A percentile compares a stretch with the other conserved stretches of the same genome.
phyloP scores from a whole-genome alignment of 495 filamentous ascomycete genomes.

The Tetracladium setigerum region DNA sequence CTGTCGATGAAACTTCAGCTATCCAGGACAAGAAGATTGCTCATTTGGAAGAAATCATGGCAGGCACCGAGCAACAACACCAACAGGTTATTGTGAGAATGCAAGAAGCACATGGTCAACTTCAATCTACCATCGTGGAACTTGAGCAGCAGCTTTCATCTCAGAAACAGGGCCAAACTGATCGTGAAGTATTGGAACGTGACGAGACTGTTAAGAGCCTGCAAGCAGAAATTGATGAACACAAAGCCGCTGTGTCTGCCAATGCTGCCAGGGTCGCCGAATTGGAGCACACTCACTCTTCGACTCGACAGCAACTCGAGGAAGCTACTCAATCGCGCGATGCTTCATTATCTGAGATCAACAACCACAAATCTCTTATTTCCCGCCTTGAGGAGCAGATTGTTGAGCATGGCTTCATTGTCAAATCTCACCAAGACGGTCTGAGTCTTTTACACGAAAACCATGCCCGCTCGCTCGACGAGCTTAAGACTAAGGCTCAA shows the following conservation, averaged over 20 bases:
- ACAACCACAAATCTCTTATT: slow-evolving; percentile 44
- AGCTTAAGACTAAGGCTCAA: slow-evolving; percentile 35
- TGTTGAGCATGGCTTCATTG: slow-evolving; percentile 38
- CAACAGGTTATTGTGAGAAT: slow-evolving; percentile 60
- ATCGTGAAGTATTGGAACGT: slow-evolving; percentile 43
- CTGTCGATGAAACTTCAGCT: slow-evolving; percentile 1
- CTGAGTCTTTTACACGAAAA: slow-evolving; percentile 35
- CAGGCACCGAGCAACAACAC: slow-evolving; percentile 69
- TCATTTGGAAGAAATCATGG: slow-evolving; percentile 68
- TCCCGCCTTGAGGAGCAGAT: slow-evolving; percentile 52
- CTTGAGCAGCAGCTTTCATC: slow-evolving; percentile 40
- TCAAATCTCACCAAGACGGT: slow-evolving; percentile 40
- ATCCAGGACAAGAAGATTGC: slow-evolving; percentile 55
- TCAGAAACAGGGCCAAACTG: slow-evolving; percentile 24
- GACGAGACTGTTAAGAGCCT: slow-evolving; percentile 58
- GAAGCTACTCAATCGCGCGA: slow-evolving; percentile 39
- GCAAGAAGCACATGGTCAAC: slow-evolving; percentile 63
- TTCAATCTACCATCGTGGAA: slow-evolving; percentile 62
- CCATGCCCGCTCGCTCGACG: slow-evolving; percentile 41
- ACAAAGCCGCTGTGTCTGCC: slow-evolving; percentile 60
- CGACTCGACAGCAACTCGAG: slow-evolving; percentile 50
- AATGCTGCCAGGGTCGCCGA: slow-evolving; percentile 56
- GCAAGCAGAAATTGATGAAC: slow-evolving; percentile 68
- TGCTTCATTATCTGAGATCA: slow-evolving; percentile 33
- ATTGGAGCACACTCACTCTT: slow-evolving; percentile 56